These are phyloP conservation scores for Linnemannia zychae DNA, from an alignment of 192 early-diverging fungal species.

Conservation along the genomic window DNA sequence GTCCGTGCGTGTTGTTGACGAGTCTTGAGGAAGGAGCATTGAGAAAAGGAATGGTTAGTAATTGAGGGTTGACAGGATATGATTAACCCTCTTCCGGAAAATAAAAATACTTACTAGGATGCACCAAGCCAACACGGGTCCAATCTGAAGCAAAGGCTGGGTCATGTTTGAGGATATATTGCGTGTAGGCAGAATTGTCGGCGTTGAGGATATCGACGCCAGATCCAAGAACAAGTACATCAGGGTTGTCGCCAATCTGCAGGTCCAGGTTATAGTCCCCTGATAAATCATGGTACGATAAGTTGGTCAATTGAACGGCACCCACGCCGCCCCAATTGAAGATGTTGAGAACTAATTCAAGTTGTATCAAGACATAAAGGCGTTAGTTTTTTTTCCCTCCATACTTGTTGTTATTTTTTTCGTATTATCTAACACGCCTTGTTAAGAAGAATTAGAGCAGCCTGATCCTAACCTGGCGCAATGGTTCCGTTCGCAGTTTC, in stretches of 20 bases:
- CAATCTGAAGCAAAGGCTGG: background rate
- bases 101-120: slow-evolving; percentile 21
- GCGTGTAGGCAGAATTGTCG: background rate
- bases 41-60: background rate
- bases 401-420: background rate
- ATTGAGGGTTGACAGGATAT: too few species aligned
- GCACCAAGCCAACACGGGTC: slow-evolving; percentile 5
- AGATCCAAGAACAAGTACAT: background rate
- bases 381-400: too few species aligned
- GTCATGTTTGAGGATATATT: background rate
- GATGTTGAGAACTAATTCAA: background rate
- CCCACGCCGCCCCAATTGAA: background rate
- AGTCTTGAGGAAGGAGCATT: background rate
- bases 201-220: background rate
- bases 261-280: background rate
- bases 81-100: too few species aligned
- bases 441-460: too few species aligned
- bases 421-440: too few species aligned
- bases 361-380: background rate
- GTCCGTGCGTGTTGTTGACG: background rate
- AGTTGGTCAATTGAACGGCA: background rate
- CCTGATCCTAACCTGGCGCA: slow-evolving; percentile 3
- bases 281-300: background rate
- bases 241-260: background rate
- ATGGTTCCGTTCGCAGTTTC: background rate